Base-by-base conservation (phyloP, 345 rosid species). In the Salix caprea region DNA sequence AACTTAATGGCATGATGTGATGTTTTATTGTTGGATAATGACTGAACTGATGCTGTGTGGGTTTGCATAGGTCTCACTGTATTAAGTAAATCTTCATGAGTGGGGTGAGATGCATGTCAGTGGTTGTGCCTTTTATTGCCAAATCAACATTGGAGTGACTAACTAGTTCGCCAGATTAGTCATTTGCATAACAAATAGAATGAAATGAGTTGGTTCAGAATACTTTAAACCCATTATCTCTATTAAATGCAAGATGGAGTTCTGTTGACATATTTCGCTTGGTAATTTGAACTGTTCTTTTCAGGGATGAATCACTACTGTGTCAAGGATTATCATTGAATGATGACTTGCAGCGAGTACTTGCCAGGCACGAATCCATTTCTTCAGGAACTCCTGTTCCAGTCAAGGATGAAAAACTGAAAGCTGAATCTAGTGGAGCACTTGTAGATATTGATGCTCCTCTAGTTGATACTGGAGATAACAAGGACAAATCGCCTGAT, bases 261-360 rank as follows among this genome's bases (percentile, higher is more conserved):
- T 58, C 14, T n/a, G 28, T n/a, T n/a, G 26, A 58, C 62, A 10
- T n/a, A 10, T 58, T 58, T 58, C 1, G 28, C 67, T 7, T 8
- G 5, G 32, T 56, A 21, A 58, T 23, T 65, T 21, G 4, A 4
- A 66, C 62, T 76, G 26, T 73, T 36, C 70, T n/a, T 71, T 89
- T 72, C 87, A 96, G 99, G 88, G 99, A 96, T 66, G 97, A 96
- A 80, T 90, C 95, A 48, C 89, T 96, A 75, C 84, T 96, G 73
- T 82, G 94, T 79, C 97, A 94, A 85, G 99, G 98, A 76, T 86
- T 96, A 80, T 88, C 95, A 36, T 76, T 94, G 80, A 96, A 96
- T 88, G 99, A 96, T 84, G 98, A 94, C 85, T 84, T 96, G 97
- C 97, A 96, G 82, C 97, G 93, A 71, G 83, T 96, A 75, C 85